phyloP scores from a whole-genome alignment of 164 flowering plant species.

The Stephania yunnanensis region DNA sequence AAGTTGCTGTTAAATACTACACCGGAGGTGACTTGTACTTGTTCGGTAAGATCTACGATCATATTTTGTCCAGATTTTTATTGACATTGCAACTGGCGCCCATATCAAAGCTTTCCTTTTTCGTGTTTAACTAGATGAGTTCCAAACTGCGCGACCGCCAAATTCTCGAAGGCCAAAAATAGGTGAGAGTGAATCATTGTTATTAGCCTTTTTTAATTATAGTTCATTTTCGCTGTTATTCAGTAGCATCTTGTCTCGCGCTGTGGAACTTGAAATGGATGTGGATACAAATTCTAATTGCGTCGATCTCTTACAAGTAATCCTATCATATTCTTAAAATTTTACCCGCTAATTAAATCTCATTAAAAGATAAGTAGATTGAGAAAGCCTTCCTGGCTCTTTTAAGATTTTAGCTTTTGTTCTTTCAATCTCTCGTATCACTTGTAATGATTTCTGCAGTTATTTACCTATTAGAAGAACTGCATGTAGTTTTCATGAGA shows the following conservation, averaged over 20 bases:
- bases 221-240: too few species aligned
- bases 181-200: constrained; percentile 33
- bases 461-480: not conserved
- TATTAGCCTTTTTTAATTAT: too few species aligned
- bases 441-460: not conserved
- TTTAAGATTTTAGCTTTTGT: not conserved
- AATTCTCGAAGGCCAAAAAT: constrained; percentile 79
- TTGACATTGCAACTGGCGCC: not conserved
- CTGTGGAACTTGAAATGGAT: too few species aligned
- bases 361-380: not conserved
- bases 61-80: not conserved
- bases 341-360: not conserved
- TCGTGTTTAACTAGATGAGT: constrained; percentile 71
- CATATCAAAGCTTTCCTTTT: constrained; percentile 1
- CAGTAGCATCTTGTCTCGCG: too few species aligned
- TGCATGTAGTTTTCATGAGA: not conserved
- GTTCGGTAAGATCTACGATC: constrained; percentile 56
- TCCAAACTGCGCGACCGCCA: constrained; percentile 78
- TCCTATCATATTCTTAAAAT: not conserved
- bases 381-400: not conserved
- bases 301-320: too few species aligned
- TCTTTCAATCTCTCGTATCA: not conserved
- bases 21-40: constrained; percentile 83
- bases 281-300: too few species aligned
- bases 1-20: constrained; percentile 82